These are phyloP conservation scores for Aspergillus olivimuriae DNA, from an alignment of 495 filamentous ascomycete genomes.

Conservation along the genomic window DNA sequence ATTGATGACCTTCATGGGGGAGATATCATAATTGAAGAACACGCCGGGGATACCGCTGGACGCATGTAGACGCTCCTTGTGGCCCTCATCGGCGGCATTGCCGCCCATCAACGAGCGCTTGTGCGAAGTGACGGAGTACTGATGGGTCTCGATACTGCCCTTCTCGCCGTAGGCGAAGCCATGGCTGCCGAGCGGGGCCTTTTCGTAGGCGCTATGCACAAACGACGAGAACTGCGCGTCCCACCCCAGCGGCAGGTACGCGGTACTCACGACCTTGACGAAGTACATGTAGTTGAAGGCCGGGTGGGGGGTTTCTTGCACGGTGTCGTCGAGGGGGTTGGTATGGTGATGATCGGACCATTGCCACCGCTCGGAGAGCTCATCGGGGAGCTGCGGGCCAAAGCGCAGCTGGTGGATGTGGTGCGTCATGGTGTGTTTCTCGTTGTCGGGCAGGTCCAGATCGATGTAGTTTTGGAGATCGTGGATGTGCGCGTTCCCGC, in stretches of 20 bases:
- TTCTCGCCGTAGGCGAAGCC: constrained; percentile 49
- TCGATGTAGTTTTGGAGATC: constrained; percentile 91
- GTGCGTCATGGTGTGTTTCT: constrained; percentile 82
- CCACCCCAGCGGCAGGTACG: constrained; percentile 88
- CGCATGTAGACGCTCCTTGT: constrained; percentile 84
- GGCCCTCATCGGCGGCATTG: constrained; percentile 72
- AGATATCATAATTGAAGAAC: constrained; percentile 99
- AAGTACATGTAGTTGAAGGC: constrained; percentile 99
- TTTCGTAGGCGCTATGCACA: constrained; percentile 45
- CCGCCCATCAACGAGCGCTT: constrained; percentile 80
- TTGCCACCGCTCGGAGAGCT: constrained; percentile 56
- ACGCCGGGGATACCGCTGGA: constrained; percentile 90
- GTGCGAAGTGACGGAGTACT: constrained; percentile 95
- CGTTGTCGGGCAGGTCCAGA: constrained; percentile 39
- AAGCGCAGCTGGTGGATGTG: constrained; percentile 87
- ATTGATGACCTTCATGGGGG: constrained; percentile 99
- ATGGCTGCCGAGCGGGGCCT: constrained; percentile 56
- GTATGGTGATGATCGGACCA: constrained; percentile 90
- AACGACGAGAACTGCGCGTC: constrained; percentile 41
- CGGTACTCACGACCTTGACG: constrained; percentile 93
- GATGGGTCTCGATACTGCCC: constrained; percentile 91
- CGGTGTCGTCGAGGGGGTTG: constrained; percentile 83
- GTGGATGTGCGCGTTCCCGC: constrained; percentile 93
- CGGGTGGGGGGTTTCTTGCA: constrained; percentile 70
- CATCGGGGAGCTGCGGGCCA: constrained; percentile 81